Evolutionary conservation across 495 filamentous ascomycete genomes (phyloP).

Genomic region (Sabuloglossum arenarium): DNA sequence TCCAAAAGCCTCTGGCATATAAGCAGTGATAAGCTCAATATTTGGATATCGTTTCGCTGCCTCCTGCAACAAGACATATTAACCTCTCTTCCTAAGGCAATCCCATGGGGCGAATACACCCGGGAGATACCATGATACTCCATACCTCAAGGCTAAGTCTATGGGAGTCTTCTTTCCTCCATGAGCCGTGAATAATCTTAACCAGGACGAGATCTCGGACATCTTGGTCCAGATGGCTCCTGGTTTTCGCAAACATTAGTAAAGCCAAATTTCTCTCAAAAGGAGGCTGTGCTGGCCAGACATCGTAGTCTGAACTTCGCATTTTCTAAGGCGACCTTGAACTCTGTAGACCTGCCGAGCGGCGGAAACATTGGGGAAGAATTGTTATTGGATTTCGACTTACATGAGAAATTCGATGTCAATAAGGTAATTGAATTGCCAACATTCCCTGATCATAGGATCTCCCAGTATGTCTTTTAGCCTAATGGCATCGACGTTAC

Average conservation of each 20-base stretch:
- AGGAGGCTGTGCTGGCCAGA: too few relatives aligned
- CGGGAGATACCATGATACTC: background rate
- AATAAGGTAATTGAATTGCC: slow-evolving; percentile 79
- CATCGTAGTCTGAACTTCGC: too few relatives aligned
- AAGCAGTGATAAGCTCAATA: slow-evolving; percentile 48
- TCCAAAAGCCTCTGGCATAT: slow-evolving; percentile 71
- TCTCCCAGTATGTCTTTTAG: slow-evolving; percentile 59
- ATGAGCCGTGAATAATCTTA: slow-evolving; percentile 71
- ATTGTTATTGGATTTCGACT: background rate
- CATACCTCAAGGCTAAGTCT: slow-evolving; percentile 39
- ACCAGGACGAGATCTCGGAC: slow-evolving; percentile 40
- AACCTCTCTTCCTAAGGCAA: background rate
- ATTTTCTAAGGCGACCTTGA: too few relatives aligned
- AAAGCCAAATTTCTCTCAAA: background rate
- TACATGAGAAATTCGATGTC: slow-evolving; percentile 58
- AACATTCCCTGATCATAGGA: slow-evolving; percentile 65
- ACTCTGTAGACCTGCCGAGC: too few relatives aligned
- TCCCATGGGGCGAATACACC: background rate
- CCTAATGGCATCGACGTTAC: slow-evolving; percentile 46
- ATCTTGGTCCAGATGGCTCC: slow-evolving; percentile 44
- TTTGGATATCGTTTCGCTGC: slow-evolving; percentile 41
- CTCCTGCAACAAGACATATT: slow-evolving; percentile 20
- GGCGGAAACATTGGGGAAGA: slow-evolving; percentile 18
- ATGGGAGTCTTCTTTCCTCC: slow-evolving; percentile 51
- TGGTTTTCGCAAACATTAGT: slow-evolving; percentile 2